Percentiles rank a stretch among this genome's conserved stretches.
These are phyloP conservation scores for Aechmea fasciata DNA, from an alignment of 176 grass and related monocot genomes.

Conservation along the genomic window DNA sequence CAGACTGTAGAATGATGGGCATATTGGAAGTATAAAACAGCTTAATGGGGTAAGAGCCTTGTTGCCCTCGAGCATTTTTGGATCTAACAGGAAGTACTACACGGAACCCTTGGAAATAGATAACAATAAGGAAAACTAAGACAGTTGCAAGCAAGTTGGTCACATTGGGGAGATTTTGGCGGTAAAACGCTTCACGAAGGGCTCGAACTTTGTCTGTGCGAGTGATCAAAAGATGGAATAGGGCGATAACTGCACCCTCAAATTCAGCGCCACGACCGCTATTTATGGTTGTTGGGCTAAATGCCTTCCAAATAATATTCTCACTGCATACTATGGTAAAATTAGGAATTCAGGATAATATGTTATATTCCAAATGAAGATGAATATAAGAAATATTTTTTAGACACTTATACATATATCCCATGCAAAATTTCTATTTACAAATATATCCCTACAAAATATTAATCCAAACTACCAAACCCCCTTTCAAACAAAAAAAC, in stretches of 20 bases:
- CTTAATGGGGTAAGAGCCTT: conserved; percentile 97
- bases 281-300: conserved; percentile 95
- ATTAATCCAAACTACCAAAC: too few species aligned
- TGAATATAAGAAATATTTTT: conserved; percentile 2
- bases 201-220: conserved; percentile 79
- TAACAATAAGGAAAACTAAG: conserved; percentile 85
- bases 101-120: conserved; percentile 96
- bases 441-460: too few species aligned
- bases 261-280: conserved; percentile 88
- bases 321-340: conserved; percentile 40
- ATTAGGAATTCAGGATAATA: neutral
- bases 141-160: conserved; percentile 92
- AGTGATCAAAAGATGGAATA: conserved; percentile 95
- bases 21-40: conserved; percentile 96
- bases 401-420: neutral
- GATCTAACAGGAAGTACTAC: conserved; percentile 93
- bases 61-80: conserved; percentile 87
- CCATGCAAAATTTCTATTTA: neutral
- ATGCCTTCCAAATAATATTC: conserved; percentile 98
- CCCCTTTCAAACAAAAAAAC: neutral
- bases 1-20: conserved; percentile 95
- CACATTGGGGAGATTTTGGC: conserved; percentile 92
- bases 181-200: conserved; percentile 82
- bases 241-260: conserved; percentile 84
- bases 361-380: conserved; percentile 8